Base-by-base conservation (phyloP, 768 basidiomycete species). In the Hortiboletus flavorubellus region DNA sequence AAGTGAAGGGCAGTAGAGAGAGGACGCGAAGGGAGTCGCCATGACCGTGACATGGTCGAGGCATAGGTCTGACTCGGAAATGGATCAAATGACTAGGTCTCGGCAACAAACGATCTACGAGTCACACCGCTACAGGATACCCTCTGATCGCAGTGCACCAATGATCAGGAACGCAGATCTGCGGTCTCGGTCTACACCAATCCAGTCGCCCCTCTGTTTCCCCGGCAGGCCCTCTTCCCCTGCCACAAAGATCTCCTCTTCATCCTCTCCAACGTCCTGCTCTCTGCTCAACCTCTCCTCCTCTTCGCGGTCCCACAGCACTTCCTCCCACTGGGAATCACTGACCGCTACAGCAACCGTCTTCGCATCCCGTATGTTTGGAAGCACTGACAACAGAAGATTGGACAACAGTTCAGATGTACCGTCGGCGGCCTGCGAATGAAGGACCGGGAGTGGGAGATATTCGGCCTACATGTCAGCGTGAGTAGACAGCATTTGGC, bases 141-240 rank as follows among this genome's bases (percentile, higher is more conserved):
- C 86, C 68, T 92, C 90, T 15, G 83, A 83, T 60, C 80, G 81
- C 59, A 92, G 68, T 18, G 86, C 87, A 45, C 89, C 88, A 63
- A 90, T 83, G 52, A 91, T 90, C 64, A 89, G 70, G 72, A 83
- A 91, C 21, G 90, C 89, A 11, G 89, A 89, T 55, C 89, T 75
- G 51, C 86, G 80, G 65, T 93, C 90, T 66, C 89, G 80, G 63
- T 91, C 87, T 37, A 89, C 78, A 2, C 90, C 90, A 30, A 78
- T 68, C 90, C 91, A 93, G 62, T 91, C 90, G 1, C 83, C 83
- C 54, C 76, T 75, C 51, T 72, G 78, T 59, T 76, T 74, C 7
- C 67, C 69, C 4, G 77, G 72, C 8, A 78, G 71, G 44, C 81
- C 82, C 16, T 83, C 83, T 42, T 83, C 80, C 1, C 84, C 86